Conservation (phyloP, 108 stramenopile species). For the Cyclotella kingstonii region DNA sequence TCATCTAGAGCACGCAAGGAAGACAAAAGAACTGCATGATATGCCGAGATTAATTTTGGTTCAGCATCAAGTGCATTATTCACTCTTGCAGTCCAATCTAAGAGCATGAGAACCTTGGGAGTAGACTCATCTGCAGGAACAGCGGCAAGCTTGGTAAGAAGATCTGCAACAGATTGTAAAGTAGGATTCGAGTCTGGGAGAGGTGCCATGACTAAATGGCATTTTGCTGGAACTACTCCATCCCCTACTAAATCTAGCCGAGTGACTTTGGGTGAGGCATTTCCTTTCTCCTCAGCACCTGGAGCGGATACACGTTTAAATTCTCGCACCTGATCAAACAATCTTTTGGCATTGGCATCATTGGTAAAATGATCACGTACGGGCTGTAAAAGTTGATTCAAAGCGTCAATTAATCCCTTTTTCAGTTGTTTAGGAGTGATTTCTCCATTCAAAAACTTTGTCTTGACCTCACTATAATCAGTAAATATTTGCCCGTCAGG, state of each 20-base stretch:
- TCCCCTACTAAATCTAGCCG: constrained; percentile 67
- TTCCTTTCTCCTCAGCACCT: constrained; percentile 32
- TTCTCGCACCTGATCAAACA: constrained; percentile 86
- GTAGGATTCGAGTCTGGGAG: constrained; percentile 68
- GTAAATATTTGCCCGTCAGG: constrained; percentile 42
- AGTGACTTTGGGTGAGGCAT: constrained; percentile 41
- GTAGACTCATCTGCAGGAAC: constrained; percentile 25
- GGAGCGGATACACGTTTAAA: constrained; percentile 61
- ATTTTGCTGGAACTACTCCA: constrained; percentile 54
- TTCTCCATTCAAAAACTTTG: constrained; percentile 76
- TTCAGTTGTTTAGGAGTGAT: constrained; percentile 78
- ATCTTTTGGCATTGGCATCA: constrained; percentile 81
- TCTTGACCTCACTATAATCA: constrained; percentile 78
- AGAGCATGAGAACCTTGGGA: constrained; percentile 63
- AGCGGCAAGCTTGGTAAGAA: constrained; percentile 36
- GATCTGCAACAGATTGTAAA: constrained; percentile 73
- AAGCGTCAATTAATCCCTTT: constrained; percentile 73
- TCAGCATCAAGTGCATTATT: constrained; percentile 79
- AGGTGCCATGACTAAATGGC: constrained; percentile 85
- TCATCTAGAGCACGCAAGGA: constrained; percentile 64
- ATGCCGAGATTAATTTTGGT: constrained; percentile 76
- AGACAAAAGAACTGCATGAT: constrained; percentile 63
- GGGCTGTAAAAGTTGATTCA: constrained; percentile 93
- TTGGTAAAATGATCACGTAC: constrained; percentile 94
- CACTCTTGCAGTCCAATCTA: constrained; percentile 88